Base-by-base conservation (phyloP, 345 rosid genomes). In the Adansonia digitata region DNA sequence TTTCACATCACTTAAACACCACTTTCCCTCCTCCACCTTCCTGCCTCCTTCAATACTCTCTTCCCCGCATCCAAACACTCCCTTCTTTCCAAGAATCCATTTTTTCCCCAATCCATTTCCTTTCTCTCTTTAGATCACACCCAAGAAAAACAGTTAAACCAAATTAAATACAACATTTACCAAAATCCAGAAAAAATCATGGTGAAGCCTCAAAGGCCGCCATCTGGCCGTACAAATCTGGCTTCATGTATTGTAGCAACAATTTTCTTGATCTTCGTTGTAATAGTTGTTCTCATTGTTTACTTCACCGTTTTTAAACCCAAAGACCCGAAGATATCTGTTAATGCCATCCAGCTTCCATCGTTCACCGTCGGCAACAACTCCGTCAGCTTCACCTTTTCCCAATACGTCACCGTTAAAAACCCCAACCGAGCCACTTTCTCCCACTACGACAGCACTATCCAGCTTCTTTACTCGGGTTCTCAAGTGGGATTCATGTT, bases 261-360 rank as follows among this genome's bases (percentile, higher is more conserved):
- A 0, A 74, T 93, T 75, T 95, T 95, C 94, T 81, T 95, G 71
- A 80, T 90, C 77, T 88, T 95, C 77, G 20, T 90, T 6, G 79
- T 90, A 70, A 85, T 89, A 46, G 84, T 87, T 3, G 69, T 86
- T 52, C 87, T 92, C 43, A 85, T 96, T 27, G 95, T 96, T 51
- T 92, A 89, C 92, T 96, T 96, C 88, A 93, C 97, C 45, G 91
- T 93, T 72, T 93, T 96, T 78, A 91, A 90, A 67, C 97, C 97
- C 40, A 87, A 84, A 77, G 98, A 95, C 60, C 97, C 97, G 57
- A 88, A 85, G 87, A 24, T 35, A 35, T 35, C 65, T 39, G 37
- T 66, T 10, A 66, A 43, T 13, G 83, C 97, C 85, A 85, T 96
- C 68, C 97, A 96, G 72, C 93, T 96, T 7, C 99, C 99, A 4